Percentiles rank a stretch among this genome's conserved stretches.
These are phyloP conservation scores for Coemansia pectinata DNA, from an alignment of 192 early-diverging fungal species.

Conservation along the genomic window DNA sequence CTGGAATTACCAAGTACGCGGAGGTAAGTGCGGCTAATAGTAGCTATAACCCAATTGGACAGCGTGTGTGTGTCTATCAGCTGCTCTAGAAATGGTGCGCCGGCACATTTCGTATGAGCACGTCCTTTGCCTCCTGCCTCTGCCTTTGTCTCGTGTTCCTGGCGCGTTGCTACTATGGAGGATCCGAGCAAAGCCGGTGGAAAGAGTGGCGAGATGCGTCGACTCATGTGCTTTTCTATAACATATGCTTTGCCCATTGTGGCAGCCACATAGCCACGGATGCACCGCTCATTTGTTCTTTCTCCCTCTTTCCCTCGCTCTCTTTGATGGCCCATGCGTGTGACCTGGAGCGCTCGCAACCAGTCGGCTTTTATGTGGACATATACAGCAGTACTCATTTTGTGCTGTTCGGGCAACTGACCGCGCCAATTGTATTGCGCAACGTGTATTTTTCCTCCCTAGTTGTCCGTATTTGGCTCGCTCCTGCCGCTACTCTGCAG, in stretches of 20 bases:
- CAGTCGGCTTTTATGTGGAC: slow-evolving; percentile 1
- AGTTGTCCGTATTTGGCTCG: slow-evolving; percentile 4
- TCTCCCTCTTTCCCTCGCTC: not conserved
- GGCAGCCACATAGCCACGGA: slow-evolving; percentile 5
- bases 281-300: not conserved
- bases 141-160: slow-evolving; percentile 1
- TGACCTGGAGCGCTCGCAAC: not conserved
- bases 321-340: not conserved
- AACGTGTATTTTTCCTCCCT: slow-evolving; percentile 9
- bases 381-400: not conserved
- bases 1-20: slow-evolving; percentile 49
- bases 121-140: not conserved
- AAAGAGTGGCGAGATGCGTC: not conserved
- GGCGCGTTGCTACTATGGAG: not conserved
- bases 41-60: not conserved
- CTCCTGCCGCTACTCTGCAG: slow-evolving; percentile 2
- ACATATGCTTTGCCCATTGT: not conserved
- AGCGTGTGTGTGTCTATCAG: not conserved
- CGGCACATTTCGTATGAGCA: slow-evolving; percentile 1
- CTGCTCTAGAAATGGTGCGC: not conserved
- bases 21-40: slow-evolving; percentile 40
- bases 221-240: not conserved
- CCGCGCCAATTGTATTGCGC: slow-evolving; percentile 4
- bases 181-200: not conserved
- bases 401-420: not conserved